Percentiles rank a stretch among this genome's conserved stretches.
Conservation (phyloP, 2,329 filamentous ascomycete genomes). For the Curvularia sp. region DNA sequence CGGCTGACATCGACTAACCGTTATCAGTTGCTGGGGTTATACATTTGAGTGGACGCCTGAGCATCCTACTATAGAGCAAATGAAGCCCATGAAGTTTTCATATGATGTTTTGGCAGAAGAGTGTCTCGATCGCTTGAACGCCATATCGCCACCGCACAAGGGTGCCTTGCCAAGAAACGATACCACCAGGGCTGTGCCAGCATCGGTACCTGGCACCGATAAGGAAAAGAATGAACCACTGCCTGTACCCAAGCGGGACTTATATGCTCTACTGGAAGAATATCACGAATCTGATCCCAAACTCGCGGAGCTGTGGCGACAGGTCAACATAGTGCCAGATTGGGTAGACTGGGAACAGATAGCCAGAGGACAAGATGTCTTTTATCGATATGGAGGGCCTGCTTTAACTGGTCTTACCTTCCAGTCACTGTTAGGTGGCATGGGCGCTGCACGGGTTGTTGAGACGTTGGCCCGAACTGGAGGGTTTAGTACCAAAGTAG, state of each 20-base stretch:
- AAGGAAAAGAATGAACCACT: conserved; percentile 46
- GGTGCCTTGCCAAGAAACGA: conserved; percentile 51
- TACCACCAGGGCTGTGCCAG: conserved; percentile 36
- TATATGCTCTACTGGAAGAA: conserved; percentile 68
- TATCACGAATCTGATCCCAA: conserved; percentile 65
- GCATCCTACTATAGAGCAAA: conserved; percentile 67
- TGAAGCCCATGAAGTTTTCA: conserved; percentile 66
- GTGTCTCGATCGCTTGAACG: conserved; percentile 68
- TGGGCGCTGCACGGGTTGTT: conserved; percentile 75
- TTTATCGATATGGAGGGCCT: conserved; percentile 76
- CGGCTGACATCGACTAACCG: conserved; percentile 19
- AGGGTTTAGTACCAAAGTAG: conserved; percentile 73
- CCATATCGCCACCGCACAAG: conserved; percentile 61
- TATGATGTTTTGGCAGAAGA: conserved; percentile 75
- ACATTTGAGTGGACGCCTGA: conserved; percentile 72
- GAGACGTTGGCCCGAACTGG: conserved; percentile 77
- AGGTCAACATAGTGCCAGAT: conserved; percentile 70
- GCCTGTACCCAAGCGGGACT: conserved; percentile 59
- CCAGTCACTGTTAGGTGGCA: conserved; percentile 71
- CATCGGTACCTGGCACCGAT: conserved; percentile 38
- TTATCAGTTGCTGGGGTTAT: conserved; percentile 66
- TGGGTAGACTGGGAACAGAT: conserved; percentile 85
- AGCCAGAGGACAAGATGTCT: conserved; percentile 74
- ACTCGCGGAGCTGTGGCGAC: conserved; percentile 66
- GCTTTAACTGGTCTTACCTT: conserved; percentile 70